Evolutionary conservation across 148 eudicot species (phyloP), one percentile per base, ranked within the genome.

Genomic region (Diospyros kaki): DNA sequence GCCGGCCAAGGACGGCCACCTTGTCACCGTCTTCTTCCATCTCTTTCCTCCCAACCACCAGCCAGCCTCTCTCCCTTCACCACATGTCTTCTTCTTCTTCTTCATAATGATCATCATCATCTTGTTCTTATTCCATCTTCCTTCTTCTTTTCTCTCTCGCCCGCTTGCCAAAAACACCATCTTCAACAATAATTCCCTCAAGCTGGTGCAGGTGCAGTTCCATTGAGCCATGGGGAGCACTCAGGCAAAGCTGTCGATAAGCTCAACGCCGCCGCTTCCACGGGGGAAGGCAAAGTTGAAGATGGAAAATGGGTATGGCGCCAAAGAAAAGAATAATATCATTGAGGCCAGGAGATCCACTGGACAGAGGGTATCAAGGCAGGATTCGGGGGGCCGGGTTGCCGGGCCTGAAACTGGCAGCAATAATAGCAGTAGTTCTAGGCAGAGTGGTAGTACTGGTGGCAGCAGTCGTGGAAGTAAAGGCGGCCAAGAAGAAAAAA

Each of bases 191-290:
- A 4, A 7, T 66, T 45, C 14, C 54, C 6, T n/a, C 51, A 60
- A 18, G 43, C 52, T 38, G 54, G 14, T 9, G 9, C 46, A 58
- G 14, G 5, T 43, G 4, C 4, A 12, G 11, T 12, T 48, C 4
- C 52, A 48, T 18, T 28, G 28, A 56, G 48, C 7, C 45, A 83
- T 80, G 84, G 87, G 84, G 54, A 68, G 87, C 48, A 80, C 72
- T 64, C 71, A 69, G 38, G 50, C 71, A 5, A 79, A 72, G 76
- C 79, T 81, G 15, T 68, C 83, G 13, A 51, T 41, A 56, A 61
- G 46, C 13, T 77, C 83, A 2, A 71, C 83, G 4, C 73, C 69
- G 0, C 28, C 83, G 5, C 74, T 81, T 2, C 73, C 69, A 1
- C 28, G 8, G 52, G 52, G 50, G 2, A 13, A 72, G 18, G 68